phyloP scores from a whole-genome alignment of 345 rosid genomes.

The Turnera subulata region DNA sequence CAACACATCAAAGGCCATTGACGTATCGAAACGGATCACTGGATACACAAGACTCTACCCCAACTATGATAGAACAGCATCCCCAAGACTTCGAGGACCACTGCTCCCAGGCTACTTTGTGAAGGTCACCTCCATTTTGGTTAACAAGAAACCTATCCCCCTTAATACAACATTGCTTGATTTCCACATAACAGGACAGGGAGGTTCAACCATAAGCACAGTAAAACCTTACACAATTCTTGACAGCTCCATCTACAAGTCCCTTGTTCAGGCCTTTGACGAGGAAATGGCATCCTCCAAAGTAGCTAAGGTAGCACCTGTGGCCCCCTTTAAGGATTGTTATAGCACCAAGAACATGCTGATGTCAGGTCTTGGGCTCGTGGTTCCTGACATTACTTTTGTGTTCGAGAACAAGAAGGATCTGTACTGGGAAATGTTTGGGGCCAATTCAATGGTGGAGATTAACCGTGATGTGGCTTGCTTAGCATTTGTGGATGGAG shows the following conservation, averaged over 20 bases:
- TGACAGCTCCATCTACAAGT: too few species aligned
- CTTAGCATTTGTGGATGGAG: not conserved
- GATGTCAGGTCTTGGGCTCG: too few species aligned
- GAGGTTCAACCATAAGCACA: constrained; percentile 13
- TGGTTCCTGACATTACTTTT: not conserved
- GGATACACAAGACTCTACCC: constrained; percentile 8
- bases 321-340: not conserved
- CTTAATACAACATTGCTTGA: constrained; percentile 16
- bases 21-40: too few species aligned
- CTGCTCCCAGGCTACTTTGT: too few species aligned
- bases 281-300: constrained; percentile 5
- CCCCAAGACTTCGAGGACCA: not conserved
- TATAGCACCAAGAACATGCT: not conserved
- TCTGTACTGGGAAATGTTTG: not conserved
- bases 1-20: too few species aligned
- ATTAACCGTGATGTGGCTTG: not conserved
- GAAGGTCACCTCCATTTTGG: constrained; percentile 17
- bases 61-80: not conserved
- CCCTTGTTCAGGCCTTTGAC: constrained; percentile 13
- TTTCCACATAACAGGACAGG: constrained; percentile 10
- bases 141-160: constrained; percentile 8
- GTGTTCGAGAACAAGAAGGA: not conserved
- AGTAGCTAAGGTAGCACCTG: constrained; percentile 7
- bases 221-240: constrained; percentile 10
- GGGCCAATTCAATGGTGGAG: constrained; percentile 2